Evolutionary conservation across 768 basidiomycete genomes (phyloP).

Genomic region (Russula foetens): DNA sequence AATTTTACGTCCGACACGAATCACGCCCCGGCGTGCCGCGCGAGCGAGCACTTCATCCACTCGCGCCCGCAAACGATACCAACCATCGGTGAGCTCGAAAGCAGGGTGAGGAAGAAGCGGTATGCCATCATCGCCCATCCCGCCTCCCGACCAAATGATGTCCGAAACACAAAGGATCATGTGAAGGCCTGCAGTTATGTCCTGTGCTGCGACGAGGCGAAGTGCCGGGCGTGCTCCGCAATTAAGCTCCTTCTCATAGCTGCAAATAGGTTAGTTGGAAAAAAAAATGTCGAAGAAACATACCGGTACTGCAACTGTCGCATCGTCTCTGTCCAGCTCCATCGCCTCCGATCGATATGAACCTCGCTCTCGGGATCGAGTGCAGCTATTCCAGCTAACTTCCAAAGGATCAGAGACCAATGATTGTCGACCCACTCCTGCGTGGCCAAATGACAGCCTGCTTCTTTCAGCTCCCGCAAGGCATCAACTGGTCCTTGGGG

Average conservation of each 20-base stretch:
- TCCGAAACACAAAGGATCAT: conserved; percentile 81
- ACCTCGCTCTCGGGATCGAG: conserved; percentile 57
- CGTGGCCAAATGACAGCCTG: conserved; percentile 62
- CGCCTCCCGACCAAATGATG: conserved; percentile 46
- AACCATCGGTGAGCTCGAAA: conserved; percentile 94
- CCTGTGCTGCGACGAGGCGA: conserved; percentile 73
- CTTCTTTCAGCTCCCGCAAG: conserved; percentile 42
- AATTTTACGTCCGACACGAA: conserved; percentile 78
- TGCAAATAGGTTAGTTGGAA: conserved; percentile 13
- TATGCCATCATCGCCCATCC: conserved; percentile 31
- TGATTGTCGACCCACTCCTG: conserved; percentile 87
- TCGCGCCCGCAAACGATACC: conserved; percentile 80
- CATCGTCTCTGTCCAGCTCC: conserved; percentile 80
- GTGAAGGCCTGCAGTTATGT: conserved; percentile 68
- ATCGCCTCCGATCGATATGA: conserved; percentile 42
- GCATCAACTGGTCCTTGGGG: conserved; percentile 38
- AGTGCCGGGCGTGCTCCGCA: conserved; percentile 72
- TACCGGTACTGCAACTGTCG: conserved; percentile 84
- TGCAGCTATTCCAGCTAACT: conserved; percentile 76
- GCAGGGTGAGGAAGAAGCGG: conserved; percentile 40
- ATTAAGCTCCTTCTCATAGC: conserved; percentile 41
- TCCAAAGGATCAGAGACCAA: conserved; percentile 90
- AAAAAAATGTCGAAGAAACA: conserved; percentile 10
- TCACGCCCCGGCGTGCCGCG: conserved; percentile 55
- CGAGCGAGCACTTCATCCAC: conserved; percentile 67